These are phyloP conservation scores for Lipomyces yamadae DNA, from an alignment of 805 yeast genomes.

Conservation along the genomic window DNA sequence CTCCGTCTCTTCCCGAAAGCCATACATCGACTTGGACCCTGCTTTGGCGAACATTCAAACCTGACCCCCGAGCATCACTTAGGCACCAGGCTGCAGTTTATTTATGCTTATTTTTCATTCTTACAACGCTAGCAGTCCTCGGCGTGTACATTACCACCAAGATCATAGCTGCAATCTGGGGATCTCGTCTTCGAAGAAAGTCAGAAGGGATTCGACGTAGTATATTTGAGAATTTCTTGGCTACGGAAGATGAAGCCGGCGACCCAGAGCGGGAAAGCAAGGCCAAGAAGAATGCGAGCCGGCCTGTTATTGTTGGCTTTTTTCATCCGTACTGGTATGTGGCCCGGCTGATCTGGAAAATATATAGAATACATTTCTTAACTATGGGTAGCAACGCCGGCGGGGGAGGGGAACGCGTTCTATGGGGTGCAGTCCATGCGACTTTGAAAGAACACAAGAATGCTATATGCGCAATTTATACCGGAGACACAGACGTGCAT, in stretches of 20 bases:
- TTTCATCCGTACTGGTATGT: slow-evolving; percentile 76
- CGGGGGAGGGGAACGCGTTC: slow-evolving; percentile 97
- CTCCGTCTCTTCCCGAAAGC: neutral
- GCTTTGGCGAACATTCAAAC: slow-evolving; percentile 21
- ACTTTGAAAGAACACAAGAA: slow-evolving; percentile 58
- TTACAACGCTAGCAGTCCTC: slow-evolving; percentile 17
- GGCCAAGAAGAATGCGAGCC: slow-evolving; percentile 6
- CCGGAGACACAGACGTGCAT: slow-evolving; percentile 59
- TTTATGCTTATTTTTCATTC: slow-evolving; percentile 23
- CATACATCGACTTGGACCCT: neutral
- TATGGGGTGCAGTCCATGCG: slow-evolving; percentile 89
- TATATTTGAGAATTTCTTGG: slow-evolving; percentile 6
- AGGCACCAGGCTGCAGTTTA: slow-evolving; percentile 22
- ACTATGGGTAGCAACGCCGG: slow-evolving; percentile 74
- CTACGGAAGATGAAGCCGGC: neutral
- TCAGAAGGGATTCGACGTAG: slow-evolving; percentile 16
- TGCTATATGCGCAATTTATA: slow-evolving; percentile 71
- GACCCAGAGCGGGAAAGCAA: slow-evolving; percentile 9
- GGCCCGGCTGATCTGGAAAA: neutral
- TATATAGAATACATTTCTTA: neutral
- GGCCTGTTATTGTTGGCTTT: slow-evolving; percentile 66
- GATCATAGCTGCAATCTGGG: slow-evolving; percentile 17
- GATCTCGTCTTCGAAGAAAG: slow-evolving; percentile 21
- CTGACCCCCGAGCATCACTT: slow-evolving; percentile 5
- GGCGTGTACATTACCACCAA: slow-evolving; percentile 18